Evolutionary conservation across 2,329 filamentous ascomycete genomes (phyloP).

Genomic region (Trichoderma afroharzianum): DNA sequence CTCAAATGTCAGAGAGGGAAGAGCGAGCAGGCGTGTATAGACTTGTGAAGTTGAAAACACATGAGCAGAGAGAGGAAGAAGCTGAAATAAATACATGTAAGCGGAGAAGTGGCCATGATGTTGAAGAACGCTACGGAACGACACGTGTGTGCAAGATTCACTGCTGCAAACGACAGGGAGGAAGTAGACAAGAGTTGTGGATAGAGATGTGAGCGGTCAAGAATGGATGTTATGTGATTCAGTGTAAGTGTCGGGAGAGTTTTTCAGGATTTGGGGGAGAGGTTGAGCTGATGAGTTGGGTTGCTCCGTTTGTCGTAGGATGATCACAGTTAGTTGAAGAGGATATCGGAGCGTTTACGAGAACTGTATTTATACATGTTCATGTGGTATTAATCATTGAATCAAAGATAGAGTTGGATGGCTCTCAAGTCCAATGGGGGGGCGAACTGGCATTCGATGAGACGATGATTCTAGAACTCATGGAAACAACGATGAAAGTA

Average conservation of each 20-base stretch:
- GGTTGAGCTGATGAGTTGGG: background rate
- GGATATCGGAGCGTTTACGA: background rate
- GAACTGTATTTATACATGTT: background rate
- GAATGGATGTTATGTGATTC: conserved; percentile 12
- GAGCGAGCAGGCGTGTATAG: background rate
- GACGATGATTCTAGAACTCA: background rate
- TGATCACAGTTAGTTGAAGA: background rate
- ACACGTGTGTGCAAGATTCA: conserved; percentile 5
- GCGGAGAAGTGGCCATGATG: background rate
- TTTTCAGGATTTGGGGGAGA: background rate
- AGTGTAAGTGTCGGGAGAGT: background rate
- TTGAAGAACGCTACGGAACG: background rate
- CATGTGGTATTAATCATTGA: background rate
- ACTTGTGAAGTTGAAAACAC: background rate
- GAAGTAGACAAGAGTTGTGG: background rate
- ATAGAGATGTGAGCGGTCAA: background rate
- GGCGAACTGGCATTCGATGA: background rate
- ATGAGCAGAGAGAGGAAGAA: background rate
- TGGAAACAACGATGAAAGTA: background rate
- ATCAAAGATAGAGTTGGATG: background rate
- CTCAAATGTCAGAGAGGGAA: background rate
- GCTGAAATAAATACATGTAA: background rate
- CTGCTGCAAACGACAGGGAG: background rate
- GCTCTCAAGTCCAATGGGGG: background rate
- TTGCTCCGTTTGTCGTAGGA: background rate